Base-by-base conservation (phyloP, 2,329 filamentous ascomycete genomes). In the Fusarium sp. region DNA sequence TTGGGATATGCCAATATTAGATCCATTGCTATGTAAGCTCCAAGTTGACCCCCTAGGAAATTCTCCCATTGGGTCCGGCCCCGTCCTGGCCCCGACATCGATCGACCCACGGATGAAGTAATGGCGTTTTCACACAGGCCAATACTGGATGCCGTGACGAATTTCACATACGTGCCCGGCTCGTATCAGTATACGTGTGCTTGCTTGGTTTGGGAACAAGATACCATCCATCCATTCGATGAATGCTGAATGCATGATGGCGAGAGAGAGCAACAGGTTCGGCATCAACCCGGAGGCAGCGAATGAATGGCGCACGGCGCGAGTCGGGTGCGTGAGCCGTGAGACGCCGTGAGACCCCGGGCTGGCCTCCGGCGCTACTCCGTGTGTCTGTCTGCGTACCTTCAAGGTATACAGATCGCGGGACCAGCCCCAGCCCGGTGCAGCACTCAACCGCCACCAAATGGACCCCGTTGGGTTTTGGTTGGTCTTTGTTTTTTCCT, bases 391-490 rank as follows among this genome's bases (percentile, higher is more conserved):
- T n/a, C 58, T 50, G 44, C 23, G 62, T 61, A 65, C 68, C 65
- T 58, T 54, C 55, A 51, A 51, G 62, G 60, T 65, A 58, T 55
- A 34, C 42, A 59, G 60, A 53, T 65, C 67, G 61, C 34, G 56
- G 58, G 51, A 69, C 62, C 40, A 57, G 49, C 36, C 31, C 64
- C 67, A 65, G 57, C 49, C 34, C 55, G 20, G 49, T 44, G 31
- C 61, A 60, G 36, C 55, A 67, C 60, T 67, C 60, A 66, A 69
- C 70, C 68, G 63, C 71, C 71, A 74, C 71, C 61, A 65, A 64
- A 66, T 68, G 58, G 60, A 38, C 61, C 72, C 62, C 65, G 69
- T 74, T 73, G 63, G 55, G 50, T 51, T 29, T 68, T 69, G 68
- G 68, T 74, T 69, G 68, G 69, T 29, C 53, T 71, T 61, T 62